Percentiles rank a stretch among this genome's conserved stretches.
phyloP scores from a whole-genome alignment of 1,284 basidiomycete species.

The Chalciporus sp. region DNA sequence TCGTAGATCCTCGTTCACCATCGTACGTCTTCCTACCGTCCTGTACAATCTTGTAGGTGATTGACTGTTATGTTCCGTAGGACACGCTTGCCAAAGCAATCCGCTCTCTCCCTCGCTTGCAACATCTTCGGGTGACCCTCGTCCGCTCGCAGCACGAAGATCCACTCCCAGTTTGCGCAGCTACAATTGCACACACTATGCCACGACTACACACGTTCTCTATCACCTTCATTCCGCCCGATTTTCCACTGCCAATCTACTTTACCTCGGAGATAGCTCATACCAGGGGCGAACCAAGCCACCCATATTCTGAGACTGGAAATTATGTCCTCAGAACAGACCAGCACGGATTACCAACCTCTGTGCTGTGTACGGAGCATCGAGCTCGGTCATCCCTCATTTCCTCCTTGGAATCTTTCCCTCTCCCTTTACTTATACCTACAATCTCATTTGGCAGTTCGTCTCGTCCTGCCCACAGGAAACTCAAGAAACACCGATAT shows the following conservation, averaged over 20 bases:
- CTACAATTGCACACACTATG: conserved; percentile 61
- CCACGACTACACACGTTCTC: conserved; percentile 65
- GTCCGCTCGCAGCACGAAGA: conserved; percentile 69
- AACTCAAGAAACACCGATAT: conserved; percentile 25
- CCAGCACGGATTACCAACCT: conserved; percentile 45
- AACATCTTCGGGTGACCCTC: conserved; percentile 58
- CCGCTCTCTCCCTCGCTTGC: conserved; percentile 60
- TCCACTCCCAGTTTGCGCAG: conserved; percentile 55
- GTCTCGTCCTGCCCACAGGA: conserved; percentile 4
- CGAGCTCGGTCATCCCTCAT: conserved; percentile 40
- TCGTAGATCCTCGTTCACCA: conserved; percentile 68
- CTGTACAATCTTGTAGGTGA: conserved; percentile 1
- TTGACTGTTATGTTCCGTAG: conserved; percentile 28
- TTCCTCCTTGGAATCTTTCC: conserved; percentile 40
- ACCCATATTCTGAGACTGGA: conserved; percentile 42
- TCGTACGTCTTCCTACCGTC: conserved; percentile 46
- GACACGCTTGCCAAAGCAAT: conserved; percentile 57
- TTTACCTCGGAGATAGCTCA: conserved; percentile 30
- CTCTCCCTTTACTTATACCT: conserved; percentile 45
- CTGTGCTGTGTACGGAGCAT: conserved; percentile 49
- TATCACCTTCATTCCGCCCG: conserved; percentile 58
- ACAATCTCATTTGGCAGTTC: conserved; percentile 40
- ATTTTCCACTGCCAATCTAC: conserved; percentile 42
- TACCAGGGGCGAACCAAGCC: conserved; percentile 32
- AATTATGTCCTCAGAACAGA: conserved; percentile 53